Evolutionary conservation across 352 stramenopile species (phyloP).

Genomic region (Globisporangium paddicum): DNA sequence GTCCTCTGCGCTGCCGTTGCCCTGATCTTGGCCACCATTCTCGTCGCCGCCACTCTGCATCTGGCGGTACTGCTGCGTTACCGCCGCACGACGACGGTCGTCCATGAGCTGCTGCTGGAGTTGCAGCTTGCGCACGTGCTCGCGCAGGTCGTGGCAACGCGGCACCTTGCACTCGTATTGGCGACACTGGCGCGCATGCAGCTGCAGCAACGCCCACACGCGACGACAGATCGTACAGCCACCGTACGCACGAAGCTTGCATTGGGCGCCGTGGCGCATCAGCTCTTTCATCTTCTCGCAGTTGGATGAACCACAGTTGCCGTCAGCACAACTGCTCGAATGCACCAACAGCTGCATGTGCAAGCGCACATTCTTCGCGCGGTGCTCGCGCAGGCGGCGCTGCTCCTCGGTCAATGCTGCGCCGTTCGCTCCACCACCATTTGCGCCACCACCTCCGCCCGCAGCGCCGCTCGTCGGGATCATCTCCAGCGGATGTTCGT

Average conservation of each 20-base stretch:
- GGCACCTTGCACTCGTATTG: slow-evolving; percentile 93
- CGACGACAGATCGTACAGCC: slow-evolving; percentile 96
- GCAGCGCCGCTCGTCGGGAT: slow-evolving; percentile 59
- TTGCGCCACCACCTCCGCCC: slow-evolving; percentile 7
- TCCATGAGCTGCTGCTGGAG: slow-evolving; percentile 98
- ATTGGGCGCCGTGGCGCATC: slow-evolving; percentile 94
- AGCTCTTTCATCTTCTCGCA: slow-evolving; percentile 99
- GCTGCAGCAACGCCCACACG: slow-evolving; percentile 96
- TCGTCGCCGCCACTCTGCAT: slow-evolving; percentile 40
- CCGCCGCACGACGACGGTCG: slow-evolving; percentile 89
- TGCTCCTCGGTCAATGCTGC: slow-evolving; percentile 55
- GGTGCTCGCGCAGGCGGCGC: slow-evolving; percentile 68
- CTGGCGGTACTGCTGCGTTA: slow-evolving; percentile 85
- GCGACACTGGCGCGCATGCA: slow-evolving; percentile 96
- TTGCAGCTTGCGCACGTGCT: slow-evolving; percentile 94
- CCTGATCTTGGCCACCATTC: slow-evolving; percentile 1
- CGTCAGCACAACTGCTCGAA: slow-evolving; percentile 90
- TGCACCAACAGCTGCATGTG: slow-evolving; percentile 99
- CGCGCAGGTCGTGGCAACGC: slow-evolving; percentile 94
- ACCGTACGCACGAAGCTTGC: slow-evolving; percentile 88
- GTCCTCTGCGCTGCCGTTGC: slow-evolving; percentile 22
- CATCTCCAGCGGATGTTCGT: slow-evolving; percentile 77
- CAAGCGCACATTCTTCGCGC: slow-evolving; percentile 94
- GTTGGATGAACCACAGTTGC: slow-evolving; percentile 94
- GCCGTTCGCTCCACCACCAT: slow-evolving; percentile 6